Evolutionary conservation across 257 asterid species (phyloP).

Genomic region (Nicotiana otophora): DNA sequence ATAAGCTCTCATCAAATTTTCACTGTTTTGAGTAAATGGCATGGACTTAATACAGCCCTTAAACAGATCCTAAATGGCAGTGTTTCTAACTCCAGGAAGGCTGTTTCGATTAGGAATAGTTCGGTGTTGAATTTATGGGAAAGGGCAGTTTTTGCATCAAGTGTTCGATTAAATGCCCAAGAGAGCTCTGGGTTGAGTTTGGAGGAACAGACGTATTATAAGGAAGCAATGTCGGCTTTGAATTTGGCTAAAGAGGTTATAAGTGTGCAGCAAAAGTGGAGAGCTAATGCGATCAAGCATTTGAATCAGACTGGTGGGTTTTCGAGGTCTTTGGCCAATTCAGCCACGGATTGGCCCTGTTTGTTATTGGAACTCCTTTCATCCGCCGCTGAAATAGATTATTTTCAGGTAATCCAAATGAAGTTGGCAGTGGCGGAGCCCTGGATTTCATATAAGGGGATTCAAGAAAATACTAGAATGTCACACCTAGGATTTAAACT

Average conservation of each 20-base stretch:
- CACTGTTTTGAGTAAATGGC: constrained; percentile 79
- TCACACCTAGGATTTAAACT: too few species aligned
- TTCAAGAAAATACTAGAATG: too few species aligned
- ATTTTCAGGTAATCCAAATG: constrained; percentile 65
- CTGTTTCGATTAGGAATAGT: constrained; percentile 17
- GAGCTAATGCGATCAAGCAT: constrained; percentile 73
- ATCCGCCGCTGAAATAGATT: constrained; percentile 77
- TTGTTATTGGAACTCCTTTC: constrained; percentile 86
- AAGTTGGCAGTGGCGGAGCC: neutral
- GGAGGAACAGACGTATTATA: constrained; percentile 59
- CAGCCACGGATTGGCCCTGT: constrained; percentile 96
- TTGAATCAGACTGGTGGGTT: constrained; percentile 71
- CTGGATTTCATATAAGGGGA: too few species aligned
- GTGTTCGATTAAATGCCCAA: constrained; percentile 48
- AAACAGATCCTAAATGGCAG: constrained; percentile 44
- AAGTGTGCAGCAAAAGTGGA: constrained; percentile 64
- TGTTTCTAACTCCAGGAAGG: constrained; percentile 17
- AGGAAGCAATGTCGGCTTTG: constrained; percentile 76
- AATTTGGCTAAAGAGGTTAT: constrained; percentile 91
- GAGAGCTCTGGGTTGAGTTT: constrained; percentile 45
- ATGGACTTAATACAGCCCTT: constrained; percentile 66
- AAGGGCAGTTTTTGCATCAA: constrained; percentile 54
- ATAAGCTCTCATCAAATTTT: constrained; percentile 84
- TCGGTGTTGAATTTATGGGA: constrained; percentile 72
- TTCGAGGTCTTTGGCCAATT: constrained; percentile 75